Evolutionary conservation across 441 rosid species (phyloP).

Genomic region (Jatropha podagrica): DNA sequence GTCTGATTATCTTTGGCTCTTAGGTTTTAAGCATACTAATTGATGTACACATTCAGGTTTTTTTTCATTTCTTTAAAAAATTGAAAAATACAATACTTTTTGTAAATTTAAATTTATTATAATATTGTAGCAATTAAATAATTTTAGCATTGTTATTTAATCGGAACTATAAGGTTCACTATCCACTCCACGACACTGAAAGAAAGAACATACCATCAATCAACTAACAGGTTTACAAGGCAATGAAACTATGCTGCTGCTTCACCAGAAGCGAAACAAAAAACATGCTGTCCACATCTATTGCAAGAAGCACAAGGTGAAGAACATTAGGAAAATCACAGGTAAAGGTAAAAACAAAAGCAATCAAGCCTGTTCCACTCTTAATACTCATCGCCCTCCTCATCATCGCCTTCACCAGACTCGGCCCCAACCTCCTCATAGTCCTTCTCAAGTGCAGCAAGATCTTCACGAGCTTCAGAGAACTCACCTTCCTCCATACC

Average conservation of each 20-base stretch:
- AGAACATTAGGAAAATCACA: neutral
- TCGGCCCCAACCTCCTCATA: neutral
- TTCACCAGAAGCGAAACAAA: neutral
- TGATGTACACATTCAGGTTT: no score
- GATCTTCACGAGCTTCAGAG: neutral
- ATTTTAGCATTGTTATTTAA: no score
- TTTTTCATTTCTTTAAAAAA: no score
- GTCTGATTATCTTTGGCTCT: no score
- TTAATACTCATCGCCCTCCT: neutral
- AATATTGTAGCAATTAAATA: no score
- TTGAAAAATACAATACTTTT: no score
- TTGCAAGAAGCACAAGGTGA: neutral
- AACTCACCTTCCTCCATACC: constrained; percentile 2
- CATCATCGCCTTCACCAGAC: neutral
- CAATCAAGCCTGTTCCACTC: neutral
- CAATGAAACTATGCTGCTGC: neutral
- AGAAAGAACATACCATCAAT: no score
- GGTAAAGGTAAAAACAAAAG: neutral
- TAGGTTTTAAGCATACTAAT: no score
- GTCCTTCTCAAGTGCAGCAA: neutral
- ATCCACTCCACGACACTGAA: no score
- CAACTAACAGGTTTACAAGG: no score
- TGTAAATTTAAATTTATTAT: no score
- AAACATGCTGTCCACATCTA: neutral
- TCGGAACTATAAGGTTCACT: no score